Evolutionary conservation across 2,329 filamentous ascomycete species (phyloP), one percentile per base, ranked within the genome.

Genomic region (Alternaria sp.): DNA sequence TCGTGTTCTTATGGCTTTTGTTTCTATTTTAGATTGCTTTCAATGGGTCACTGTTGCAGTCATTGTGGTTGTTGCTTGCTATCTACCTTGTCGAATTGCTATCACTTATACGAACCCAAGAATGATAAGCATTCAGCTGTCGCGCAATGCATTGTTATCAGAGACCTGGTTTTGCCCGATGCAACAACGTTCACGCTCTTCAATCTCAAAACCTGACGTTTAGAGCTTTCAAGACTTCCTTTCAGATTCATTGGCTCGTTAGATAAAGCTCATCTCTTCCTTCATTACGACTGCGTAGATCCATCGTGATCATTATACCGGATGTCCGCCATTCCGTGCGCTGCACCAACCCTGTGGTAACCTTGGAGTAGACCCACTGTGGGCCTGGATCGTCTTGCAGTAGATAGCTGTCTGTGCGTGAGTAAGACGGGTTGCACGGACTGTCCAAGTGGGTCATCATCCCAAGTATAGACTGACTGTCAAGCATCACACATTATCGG

Each of bases 331-430:
- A n/a, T 49, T 34, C 46, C 46, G 46, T 49, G 3, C 16, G 18
- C 46, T 4, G 32, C 30, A 34, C 46, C 46, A 49, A 49, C 30
- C 18, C 18, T n/a, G 46, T 49, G 46, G 46, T 22, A 49, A 41
- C 18, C 10, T 41, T 41, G 38, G 18, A 41, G 38, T 41, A 9
- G 46, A 25, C 46, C 46, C 30, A 36, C 46, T 34, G 46, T 22
- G 46, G 46, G 46, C 30, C 46, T 38, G 20, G 46, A 50, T 50
- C 46, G 20, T 11, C 32, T 34, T 50, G 46, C 46, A 50, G 30
- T 50, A 50, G 46, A 32, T n/a, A 36, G n/a, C 30, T 36, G 46
- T 49, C 46, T 49, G 46, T 49, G 46, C 46, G 46, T 49, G 20
- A 22, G 30, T 36, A 36, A 16, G 32, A 36, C 32, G 32, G 32